phyloP scores from a whole-genome alignment of 2,329 filamentous ascomycete species.

The Colletotrichum neosansevieriae region DNA sequence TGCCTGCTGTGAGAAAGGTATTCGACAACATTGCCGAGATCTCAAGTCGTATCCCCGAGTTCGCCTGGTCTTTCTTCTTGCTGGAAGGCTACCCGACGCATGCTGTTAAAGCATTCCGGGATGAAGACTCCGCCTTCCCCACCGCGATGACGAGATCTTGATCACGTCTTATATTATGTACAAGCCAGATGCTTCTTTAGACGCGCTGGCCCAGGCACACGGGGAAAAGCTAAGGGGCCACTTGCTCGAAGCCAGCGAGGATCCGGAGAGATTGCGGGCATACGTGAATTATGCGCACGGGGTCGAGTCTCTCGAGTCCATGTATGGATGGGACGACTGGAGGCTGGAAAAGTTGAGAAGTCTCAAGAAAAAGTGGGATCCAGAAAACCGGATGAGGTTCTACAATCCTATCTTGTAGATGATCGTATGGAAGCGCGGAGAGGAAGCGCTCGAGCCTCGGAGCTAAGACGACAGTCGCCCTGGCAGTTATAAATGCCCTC shows the following conservation, averaged over 20 bases:
- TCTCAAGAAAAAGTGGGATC: slow-evolving; percentile 47
- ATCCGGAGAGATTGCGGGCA: slow-evolving; percentile 43
- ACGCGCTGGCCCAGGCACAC: slow-evolving; percentile 49
- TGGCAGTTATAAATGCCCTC: no score
- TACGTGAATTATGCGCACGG: slow-evolving; percentile 47
- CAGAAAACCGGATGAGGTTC: slow-evolving; percentile 44
- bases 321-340: slow-evolving; percentile 41
- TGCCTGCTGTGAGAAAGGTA: slow-evolving; percentile 40
- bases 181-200: slow-evolving; percentile 41
- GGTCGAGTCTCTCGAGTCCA: slow-evolving; percentile 44
- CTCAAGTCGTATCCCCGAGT: slow-evolving; percentile 49
- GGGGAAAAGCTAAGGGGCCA: slow-evolving; percentile 44
- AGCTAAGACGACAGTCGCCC: no score
- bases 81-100: slow-evolving; percentile 45
- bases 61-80: slow-evolving; percentile 42
- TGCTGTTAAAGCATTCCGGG: slow-evolving; percentile 49
- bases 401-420: slow-evolving; percentile 42
- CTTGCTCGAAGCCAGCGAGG: slow-evolving; percentile 43
- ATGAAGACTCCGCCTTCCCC: slow-evolving; percentile 49
- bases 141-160: slow-evolving; percentile 51
- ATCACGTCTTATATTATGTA: slow-evolving; percentile 47
- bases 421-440: no score
- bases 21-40: slow-evolving; percentile 50
- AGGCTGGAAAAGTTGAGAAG: slow-evolving; percentile 44
- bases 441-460: no score